Conservation (phyloP, 2,329 filamentous ascomycete genomes). For the Dryadomyces sulphureus region DNA sequence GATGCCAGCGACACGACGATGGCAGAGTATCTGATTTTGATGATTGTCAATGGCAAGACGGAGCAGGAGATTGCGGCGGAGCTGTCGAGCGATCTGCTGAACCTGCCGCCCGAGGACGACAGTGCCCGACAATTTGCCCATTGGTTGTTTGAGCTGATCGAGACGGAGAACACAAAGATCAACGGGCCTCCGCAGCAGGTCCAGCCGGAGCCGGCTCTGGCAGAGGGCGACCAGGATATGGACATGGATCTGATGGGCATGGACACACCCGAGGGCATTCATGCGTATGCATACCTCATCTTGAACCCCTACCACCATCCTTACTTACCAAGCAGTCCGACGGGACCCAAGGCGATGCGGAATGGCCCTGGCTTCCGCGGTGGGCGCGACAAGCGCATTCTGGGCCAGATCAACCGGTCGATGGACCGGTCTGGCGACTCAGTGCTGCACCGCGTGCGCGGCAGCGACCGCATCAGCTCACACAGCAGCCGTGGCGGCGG, state of each 20-base stretch:
- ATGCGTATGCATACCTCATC: constrained; percentile 37
- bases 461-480: constrained; percentile 65
- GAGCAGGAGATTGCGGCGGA: constrained; percentile 81
- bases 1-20: constrained; percentile 67
- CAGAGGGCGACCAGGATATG: constrained; percentile 40
- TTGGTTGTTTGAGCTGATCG: constrained; percentile 89
- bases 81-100: constrained; percentile 74
- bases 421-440: constrained; percentile 66
- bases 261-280: constrained; percentile 30
- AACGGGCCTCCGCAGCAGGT: constrained; percentile 25
- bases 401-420: constrained; percentile 70
- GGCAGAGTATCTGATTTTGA: constrained; percentile 91
- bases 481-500: constrained; percentile 53
- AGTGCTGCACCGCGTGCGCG: constrained; percentile 69
- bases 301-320: constrained; percentile 11
- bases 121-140: constrained; percentile 69
- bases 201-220: constrained; percentile 6
- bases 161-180: constrained; percentile 46
- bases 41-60: constrained; percentile 91
- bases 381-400: constrained; percentile 63
- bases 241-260: constrained; percentile 50
- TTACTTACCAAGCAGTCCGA: constrained; percentile 55
- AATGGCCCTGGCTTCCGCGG: constrained; percentile 42
- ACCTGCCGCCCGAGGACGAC: constrained; percentile 67
- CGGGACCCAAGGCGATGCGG: constrained; percentile 89